These are phyloP conservation scores for Brasenia schreberi DNA, from an alignment of 164 flowering plant genomes.

Conservation along the genomic window DNA sequence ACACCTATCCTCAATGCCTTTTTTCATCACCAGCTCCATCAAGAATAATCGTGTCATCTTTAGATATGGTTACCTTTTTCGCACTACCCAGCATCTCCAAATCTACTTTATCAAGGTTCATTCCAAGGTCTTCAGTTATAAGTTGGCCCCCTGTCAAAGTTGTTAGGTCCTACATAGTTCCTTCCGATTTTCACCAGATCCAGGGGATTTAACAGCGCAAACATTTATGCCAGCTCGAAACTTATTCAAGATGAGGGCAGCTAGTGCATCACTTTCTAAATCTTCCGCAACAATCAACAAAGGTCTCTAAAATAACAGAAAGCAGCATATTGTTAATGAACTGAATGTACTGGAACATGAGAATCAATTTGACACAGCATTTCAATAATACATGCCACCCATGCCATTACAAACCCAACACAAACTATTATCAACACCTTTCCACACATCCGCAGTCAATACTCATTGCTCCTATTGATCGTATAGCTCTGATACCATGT, in stretches of 20 bases:
- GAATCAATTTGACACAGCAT: too few species aligned
- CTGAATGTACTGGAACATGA: too few species aligned
- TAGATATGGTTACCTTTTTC: conserved; percentile 77
- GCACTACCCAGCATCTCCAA: conserved; percentile 62
- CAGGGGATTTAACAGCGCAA: conserved; percentile 93
- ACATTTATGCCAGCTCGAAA: conserved; percentile 97
- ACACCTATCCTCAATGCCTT: conserved; percentile 72
- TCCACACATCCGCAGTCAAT: too few species aligned
- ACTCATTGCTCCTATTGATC: too few species aligned
- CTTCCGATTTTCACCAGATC: conserved; percentile 95
- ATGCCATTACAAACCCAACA: too few species aligned
- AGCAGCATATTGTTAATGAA: too few species aligned
- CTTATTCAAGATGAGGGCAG: conserved; percentile 79
- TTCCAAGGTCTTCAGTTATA: conserved; percentile 77
- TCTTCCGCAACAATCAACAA: conserved; percentile 86
- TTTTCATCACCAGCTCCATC: conserved; percentile 92
- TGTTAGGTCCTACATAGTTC: conserved; percentile 68
- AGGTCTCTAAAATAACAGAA: too few species aligned
- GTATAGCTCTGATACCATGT: too few species aligned
- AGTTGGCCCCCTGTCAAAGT: conserved; percentile 63
- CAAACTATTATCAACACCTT: too few species aligned
- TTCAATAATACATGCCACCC: too few species aligned
- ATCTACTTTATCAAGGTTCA: conserved; percentile 73
- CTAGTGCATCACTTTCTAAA: conserved; percentile 89
- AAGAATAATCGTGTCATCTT: conserved; percentile 81